Base-by-base conservation (phyloP, 495 filamentous ascomycete genomes). In the Penicillium odoratum region DNA sequence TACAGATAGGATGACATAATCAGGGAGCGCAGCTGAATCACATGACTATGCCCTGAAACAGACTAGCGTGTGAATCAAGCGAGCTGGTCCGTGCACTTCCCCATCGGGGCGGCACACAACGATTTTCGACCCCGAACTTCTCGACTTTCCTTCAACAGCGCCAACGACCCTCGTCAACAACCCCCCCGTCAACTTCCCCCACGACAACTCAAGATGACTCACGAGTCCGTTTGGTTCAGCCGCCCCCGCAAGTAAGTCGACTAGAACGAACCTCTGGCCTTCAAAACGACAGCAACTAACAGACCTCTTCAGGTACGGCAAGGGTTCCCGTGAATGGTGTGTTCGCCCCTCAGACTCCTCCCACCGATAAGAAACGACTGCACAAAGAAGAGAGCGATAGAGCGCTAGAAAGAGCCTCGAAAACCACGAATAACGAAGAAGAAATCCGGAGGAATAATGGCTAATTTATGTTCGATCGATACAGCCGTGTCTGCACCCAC, bases 211-310 rank as follows among this genome's bases (percentile, higher is more conserved):
- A 84, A 90, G 71, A 96, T 96, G 93, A 93, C 93, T 85, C 92
- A 98, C 92, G 94, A 97, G 83, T 90, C 88, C 66, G 92, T 98
- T 81, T 98, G 94, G 94, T 95, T 93, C 88, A 96, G 91, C 75
- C 92, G 94, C 74, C 94, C 94, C 65, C 89, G 93, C 79, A 88
- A 77, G 74, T 96, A 93, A 72, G 75, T 66, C 63, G 38, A 63
- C 48, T 16, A 21, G 45, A 56, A 55, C 25, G 48, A 56, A 55
- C 25, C 48, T 45, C 48, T 52, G 33, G 51, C 51, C 31, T 15
- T 16, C n/a, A 26, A 31, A 51, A 66, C 18, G 45, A 46, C 53
- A 50, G 29, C 31, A 44, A 57, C 59, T 58, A 53, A 65, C 47
- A 34, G 15, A 36, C 5, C 15, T 42, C 64, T 56, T 33, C 61